Evolutionary conservation across 257 asterid species (phyloP).

Genomic region (Anisodus tanguticus): DNA sequence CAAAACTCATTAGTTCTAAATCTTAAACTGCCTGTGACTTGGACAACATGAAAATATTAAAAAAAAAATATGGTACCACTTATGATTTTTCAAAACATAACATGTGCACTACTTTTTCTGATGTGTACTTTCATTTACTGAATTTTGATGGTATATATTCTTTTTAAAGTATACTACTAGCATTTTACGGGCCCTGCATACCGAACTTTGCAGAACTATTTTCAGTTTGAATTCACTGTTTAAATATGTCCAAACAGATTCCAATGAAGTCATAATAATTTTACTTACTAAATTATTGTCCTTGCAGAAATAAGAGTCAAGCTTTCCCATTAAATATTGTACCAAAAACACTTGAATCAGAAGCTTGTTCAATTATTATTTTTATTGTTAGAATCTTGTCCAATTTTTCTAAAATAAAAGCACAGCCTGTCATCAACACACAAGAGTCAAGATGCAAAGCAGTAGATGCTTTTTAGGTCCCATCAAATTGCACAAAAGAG

Average conservation of each 20-base stretch:
- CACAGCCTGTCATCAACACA: constrained; percentile 20
- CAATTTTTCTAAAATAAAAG: too few relatives aligned
- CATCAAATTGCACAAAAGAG: constrained; percentile 4
- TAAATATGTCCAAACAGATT: neutral
- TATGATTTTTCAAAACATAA: neutral
- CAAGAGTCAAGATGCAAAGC: constrained; percentile 21
- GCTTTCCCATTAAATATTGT: neutral
- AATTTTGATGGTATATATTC: neutral
- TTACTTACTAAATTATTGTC: neutral
- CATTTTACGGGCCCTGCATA: neutral
- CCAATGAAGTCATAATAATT: neutral
- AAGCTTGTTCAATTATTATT: constrained; percentile 1
- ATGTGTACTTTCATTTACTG: neutral
- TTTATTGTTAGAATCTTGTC: neutral
- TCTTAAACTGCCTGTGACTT: neutral
- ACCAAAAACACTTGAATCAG: neutral
- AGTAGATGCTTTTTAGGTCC: constrained; percentile 25
- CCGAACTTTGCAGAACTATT: neutral
- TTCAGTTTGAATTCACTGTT: neutral
- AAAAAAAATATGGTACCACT: neutral
- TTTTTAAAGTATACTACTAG: neutral
- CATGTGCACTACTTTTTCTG: neutral
- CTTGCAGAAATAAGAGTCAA: neutral
- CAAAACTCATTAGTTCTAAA: neutral
- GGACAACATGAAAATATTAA: neutral